A percentile compares a stretch with the other conserved stretches of the same genome.
phyloP scores from a whole-genome alignment of 1,139 yeast genomes.

The Candida labiduridarum region DNA sequence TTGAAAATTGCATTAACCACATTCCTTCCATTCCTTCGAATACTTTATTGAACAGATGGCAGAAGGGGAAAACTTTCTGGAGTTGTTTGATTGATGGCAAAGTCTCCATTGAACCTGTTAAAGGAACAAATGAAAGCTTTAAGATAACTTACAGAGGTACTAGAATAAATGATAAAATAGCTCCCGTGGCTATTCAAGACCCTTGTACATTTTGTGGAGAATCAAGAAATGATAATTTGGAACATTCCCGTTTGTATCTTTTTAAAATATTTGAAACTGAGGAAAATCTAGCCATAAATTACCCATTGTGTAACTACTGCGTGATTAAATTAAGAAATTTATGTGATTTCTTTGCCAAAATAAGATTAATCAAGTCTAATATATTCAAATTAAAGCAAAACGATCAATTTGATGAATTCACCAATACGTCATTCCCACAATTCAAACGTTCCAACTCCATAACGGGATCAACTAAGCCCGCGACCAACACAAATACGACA shows the following conservation, averaged over 20 bases:
- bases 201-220: slow-evolving; percentile 88
- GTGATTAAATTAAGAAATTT: slow-evolving; percentile 75
- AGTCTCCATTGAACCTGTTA: slow-evolving; percentile 83
- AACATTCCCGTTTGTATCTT: slow-evolving; percentile 76
- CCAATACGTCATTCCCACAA: slow-evolving; percentile 5
- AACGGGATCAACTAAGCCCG: background rate
- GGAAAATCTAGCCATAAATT: slow-evolving; percentile 23
- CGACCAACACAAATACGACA: slow-evolving; percentile 7
- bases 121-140: slow-evolving; percentile 78
- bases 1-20: slow-evolving; percentile 57
- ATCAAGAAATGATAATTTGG: slow-evolving; percentile 62
- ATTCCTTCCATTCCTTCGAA: slow-evolving; percentile 35
- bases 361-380: slow-evolving; percentile 62
- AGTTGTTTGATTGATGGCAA: slow-evolving; percentile 74
- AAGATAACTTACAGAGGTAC: slow-evolving; percentile 32
- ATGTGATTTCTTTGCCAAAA: slow-evolving; percentile 75
- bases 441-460: slow-evolving; percentile 12
- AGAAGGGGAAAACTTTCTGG: slow-evolving; percentile 57
- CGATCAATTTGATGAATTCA: slow-evolving; percentile 25
- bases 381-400: slow-evolving; percentile 38
- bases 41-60: slow-evolving; percentile 48
- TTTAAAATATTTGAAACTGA: slow-evolving; percentile 46
- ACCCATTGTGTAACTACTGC: slow-evolving; percentile 87
- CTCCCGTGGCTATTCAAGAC: slow-evolving; percentile 73
- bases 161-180: slow-evolving; percentile 7